These are phyloP conservation scores for Arabis hirsuta DNA, from an alignment of 345 rosid species.

Conservation along the genomic window DNA sequence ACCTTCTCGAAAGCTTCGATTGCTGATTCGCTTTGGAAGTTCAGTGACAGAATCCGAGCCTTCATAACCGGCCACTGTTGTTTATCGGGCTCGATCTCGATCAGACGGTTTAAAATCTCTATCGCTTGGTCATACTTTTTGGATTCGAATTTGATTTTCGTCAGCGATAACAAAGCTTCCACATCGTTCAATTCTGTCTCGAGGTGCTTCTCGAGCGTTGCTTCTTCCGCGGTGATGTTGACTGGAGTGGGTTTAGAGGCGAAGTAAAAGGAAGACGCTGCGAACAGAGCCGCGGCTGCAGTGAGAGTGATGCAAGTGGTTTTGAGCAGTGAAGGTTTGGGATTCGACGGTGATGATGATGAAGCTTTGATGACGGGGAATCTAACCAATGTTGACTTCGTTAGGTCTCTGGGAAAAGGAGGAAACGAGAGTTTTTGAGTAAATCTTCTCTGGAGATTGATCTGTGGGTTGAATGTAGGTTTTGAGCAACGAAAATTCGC, in stretches of 20 bases:
- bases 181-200: conserved; percentile 46
- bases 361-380: conserved; percentile 53
- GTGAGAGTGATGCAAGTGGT: conserved; percentile 57
- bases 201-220: conserved; percentile 49
- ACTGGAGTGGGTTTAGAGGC: conserved; percentile 44
- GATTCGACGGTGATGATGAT: conserved; percentile 29
- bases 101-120: conserved; percentile 58
- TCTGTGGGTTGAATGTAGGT: conserved; percentile 49
- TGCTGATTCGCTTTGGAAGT: conserved; percentile 59
- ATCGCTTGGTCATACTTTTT: conserved; percentile 56
- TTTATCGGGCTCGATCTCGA: conserved; percentile 67
- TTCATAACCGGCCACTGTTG: conserved; percentile 67
- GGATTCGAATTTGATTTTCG: conserved; percentile 61
- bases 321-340: conserved; percentile 46
- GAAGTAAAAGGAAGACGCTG: conserved; percentile 37
- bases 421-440: conserved; percentile 31
- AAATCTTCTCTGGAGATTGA: conserved; percentile 46
- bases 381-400: conserved; percentile 37
- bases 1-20: conserved; percentile 61
- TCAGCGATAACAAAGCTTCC: conserved; percentile 54
- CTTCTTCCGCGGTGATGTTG: conserved; percentile 48
- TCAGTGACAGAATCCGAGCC: conserved; percentile 55
- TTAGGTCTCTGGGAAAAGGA: conserved; percentile 5
- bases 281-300: conserved; percentile 58
- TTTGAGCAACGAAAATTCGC: conserved; percentile 43